Percentiles rank a stretch among this genome's conserved stretches.
Conservation (phyloP, 192 early-diverging fungal species). For the Backusella morwellensis region DNA sequence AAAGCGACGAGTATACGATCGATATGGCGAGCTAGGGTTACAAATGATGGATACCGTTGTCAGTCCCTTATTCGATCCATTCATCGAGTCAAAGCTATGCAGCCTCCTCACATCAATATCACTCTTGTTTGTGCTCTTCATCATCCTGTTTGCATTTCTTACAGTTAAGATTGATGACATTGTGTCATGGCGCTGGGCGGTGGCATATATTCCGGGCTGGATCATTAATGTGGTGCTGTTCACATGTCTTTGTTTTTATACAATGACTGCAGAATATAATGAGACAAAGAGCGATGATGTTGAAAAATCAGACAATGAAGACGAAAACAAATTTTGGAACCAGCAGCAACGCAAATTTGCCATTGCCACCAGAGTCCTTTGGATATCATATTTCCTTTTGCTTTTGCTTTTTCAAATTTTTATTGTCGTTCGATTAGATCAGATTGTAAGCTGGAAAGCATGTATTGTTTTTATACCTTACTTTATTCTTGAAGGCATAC, state of each 20-base stretch:
- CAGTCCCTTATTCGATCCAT: slow-evolving; percentile 63
- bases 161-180: slow-evolving; percentile 71
- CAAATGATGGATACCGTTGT: slow-evolving; percentile 72
- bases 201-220: slow-evolving; percentile 85
- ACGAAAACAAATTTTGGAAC: slow-evolving; percentile 1
- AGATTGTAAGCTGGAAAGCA: slow-evolving; percentile 57
- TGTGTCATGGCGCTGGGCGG: slow-evolving; percentile 66
- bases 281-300: slow-evolving; percentile 46
- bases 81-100: slow-evolving; percentile 64
- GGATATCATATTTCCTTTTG: slow-evolving; percentile 45
- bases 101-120: slow-evolving; percentile 54
- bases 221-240: slow-evolving; percentile 56
- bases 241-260: slow-evolving; percentile 21
- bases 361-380: background rate
- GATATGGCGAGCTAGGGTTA: slow-evolving; percentile 79
- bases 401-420: slow-evolving; percentile 74
- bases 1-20: slow-evolving; percentile 87
- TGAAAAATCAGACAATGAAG: slow-evolving; percentile 28
- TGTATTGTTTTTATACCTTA: slow-evolving; percentile 77
- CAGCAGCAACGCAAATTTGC: background rate
- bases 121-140: slow-evolving; percentile 56
- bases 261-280: slow-evolving; percentile 28
- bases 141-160: slow-evolving; percentile 83
- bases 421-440: slow-evolving; percentile 71
- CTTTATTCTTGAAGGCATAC: slow-evolving; percentile 74